Percentiles rank a stretch among this genome's conserved stretches.
phyloP scores from a whole-genome alignment of 495 filamentous ascomycete species.

The Lasiosphaeria hispida region DNA sequence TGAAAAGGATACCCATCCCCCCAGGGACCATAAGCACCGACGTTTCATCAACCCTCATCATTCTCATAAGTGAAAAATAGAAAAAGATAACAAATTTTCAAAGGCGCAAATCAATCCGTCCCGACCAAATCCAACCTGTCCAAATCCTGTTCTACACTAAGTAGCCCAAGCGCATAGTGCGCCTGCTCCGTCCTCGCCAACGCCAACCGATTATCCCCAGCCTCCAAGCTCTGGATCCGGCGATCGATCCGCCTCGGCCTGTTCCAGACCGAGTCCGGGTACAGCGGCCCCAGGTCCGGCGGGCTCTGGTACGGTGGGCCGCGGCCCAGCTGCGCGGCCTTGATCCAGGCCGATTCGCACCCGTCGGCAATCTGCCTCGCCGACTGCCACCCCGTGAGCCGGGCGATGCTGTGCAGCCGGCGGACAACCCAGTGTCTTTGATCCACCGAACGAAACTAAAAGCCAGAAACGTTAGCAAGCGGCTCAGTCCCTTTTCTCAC shows the following conservation, averaged over 20 bases:
- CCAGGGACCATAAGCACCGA: no score
- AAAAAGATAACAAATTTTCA: neutral
- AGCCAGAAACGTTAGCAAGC: neutral
- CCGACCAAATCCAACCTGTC: conserved; percentile 43
- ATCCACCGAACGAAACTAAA: conserved; percentile 63
- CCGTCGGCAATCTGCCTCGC: conserved; percentile 74
- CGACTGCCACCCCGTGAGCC: conserved; percentile 83
- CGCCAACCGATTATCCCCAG: conserved; percentile 35
- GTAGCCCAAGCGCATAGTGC: conserved; percentile 52
- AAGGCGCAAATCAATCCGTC: conserved; percentile 6
- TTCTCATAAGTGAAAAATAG: no score
- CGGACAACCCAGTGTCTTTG: conserved; percentile 76
- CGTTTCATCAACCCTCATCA: no score
- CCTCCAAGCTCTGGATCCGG: conserved; percentile 39
- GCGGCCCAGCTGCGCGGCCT: conserved; percentile 63
- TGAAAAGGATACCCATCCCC: no score
- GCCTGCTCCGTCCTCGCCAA: conserved; percentile 49
- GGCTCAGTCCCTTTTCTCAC: neutral
- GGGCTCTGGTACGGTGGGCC: conserved; percentile 70
- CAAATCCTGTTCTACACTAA: conserved; percentile 52
- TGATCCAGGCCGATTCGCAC: conserved; percentile 80
- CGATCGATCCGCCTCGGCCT: conserved; percentile 41
- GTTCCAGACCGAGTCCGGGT: conserved; percentile 39
- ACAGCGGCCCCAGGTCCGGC: conserved; percentile 33
- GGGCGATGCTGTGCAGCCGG: conserved; percentile 69